Percentiles rank a stretch among this genome's conserved stretches.
These are phyloP conservation scores for Exophiala alcalophila DNA, from an alignment of 2,329 filamentous ascomycete species.

Conservation along the genomic window DNA sequence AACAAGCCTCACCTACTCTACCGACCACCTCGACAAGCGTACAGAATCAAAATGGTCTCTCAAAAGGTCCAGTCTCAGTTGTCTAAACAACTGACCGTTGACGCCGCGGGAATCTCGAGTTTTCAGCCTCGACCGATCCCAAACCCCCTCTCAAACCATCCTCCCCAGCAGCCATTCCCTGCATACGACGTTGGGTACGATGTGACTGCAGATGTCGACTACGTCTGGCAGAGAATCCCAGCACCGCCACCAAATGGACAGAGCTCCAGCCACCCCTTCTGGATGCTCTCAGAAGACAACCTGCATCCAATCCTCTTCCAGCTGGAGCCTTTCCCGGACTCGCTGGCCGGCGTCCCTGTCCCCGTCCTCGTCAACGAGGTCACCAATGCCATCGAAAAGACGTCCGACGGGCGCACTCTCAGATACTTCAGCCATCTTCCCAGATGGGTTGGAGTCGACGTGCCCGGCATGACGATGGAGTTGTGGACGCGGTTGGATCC, in stretches of 20 bases:
- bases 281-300: slow-evolving; percentile 10
- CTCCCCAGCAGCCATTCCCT: slow-evolving; percentile 13
- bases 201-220: neutral
- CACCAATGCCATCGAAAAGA: slow-evolving; percentile 7
- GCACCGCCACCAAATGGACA: slow-evolving; percentile 6
- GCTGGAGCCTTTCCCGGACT: slow-evolving; percentile 13
- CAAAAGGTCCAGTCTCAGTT: slow-evolving; percentile 6
- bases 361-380: slow-evolving; percentile 12
- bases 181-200: slow-evolving; percentile 18
- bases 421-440: slow-evolving; percentile 26
- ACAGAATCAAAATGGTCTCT: slow-evolving; percentile 6
- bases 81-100: slow-evolving; percentile 6
- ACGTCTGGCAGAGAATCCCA: slow-evolving; percentile 2
- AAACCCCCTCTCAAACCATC: slow-evolving; percentile 1
- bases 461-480: slow-evolving; percentile 22
- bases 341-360: slow-evolving; percentile 1
- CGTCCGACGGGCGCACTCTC: slow-evolving; percentile 7
- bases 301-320: slow-evolving; percentile 24
- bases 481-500: slow-evolving; percentile 24
- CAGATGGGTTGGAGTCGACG: slow-evolving; percentile 19
- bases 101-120: slow-evolving; percentile 7
- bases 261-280: slow-evolving; percentile 15
- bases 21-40: neutral
- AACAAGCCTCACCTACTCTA: neutral
- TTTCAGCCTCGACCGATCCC: neutral